A percentile compares a stretch with the other conserved stretches of the same genome.
Evolutionary conservation across 805 yeast species (phyloP).

Genomic region (Blastobotrys terrestris): DNA sequence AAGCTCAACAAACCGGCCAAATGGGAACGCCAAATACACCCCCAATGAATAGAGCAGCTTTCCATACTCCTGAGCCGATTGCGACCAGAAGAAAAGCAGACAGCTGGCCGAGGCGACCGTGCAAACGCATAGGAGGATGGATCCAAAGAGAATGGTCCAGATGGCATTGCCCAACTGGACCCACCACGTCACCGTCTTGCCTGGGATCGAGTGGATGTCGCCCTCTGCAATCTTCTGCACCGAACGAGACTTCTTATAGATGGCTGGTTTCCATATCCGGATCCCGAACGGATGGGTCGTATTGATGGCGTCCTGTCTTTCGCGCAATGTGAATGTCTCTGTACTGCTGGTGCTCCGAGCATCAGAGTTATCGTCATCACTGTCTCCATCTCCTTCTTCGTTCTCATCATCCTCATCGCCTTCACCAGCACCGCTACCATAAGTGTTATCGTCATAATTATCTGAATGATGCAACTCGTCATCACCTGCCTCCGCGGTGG

Average conservation of each 20-base stretch:
- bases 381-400: conserved; percentile 10
- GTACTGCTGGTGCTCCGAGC: conserved; percentile 36
- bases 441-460: conserved; percentile 1
- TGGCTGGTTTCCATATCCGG: conserved; percentile 96
- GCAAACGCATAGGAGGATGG: conserved; percentile 51
- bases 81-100: conserved; percentile 39
- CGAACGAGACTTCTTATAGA: conserved; percentile 86
- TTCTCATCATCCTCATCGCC: conserved; percentile 16
- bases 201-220: conserved; percentile 76
- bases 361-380: conserved; percentile 27
- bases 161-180: conserved; percentile 62
- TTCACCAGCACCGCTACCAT: conserved; percentile 16
- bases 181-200: conserved; percentile 49
- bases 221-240: conserved; percentile 87
- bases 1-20: conserved; percentile 81
- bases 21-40: conserved; percentile 71
- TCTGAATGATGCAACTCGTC: not conserved
- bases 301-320: conserved; percentile 93
- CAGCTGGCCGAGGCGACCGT: conserved; percentile 41
- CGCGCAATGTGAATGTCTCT: conserved; percentile 83
- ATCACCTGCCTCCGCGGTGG: not conserved
- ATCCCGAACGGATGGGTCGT: conserved; percentile 98
- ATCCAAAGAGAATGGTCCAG: conserved; percentile 74
- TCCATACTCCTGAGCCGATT: conserved; percentile 56
- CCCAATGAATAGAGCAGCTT: conserved; percentile 56